Evolutionary conservation across 768 basidiomycete species (phyloP).

Genomic region (Astraeus odoratus): DNA sequence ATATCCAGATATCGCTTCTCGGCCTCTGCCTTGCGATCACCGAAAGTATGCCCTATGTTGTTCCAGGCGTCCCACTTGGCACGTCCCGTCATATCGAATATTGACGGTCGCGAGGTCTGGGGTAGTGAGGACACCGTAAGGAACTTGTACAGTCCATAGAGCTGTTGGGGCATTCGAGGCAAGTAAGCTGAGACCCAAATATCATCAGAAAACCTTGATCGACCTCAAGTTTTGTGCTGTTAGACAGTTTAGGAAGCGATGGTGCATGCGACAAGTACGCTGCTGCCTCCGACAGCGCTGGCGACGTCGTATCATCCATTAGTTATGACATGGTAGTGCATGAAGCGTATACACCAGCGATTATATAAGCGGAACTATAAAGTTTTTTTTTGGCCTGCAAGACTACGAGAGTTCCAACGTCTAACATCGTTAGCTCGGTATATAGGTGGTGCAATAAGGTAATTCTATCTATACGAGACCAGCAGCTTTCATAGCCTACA

Average conservation of each 20-base stretch:
- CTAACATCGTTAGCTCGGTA: neutral
- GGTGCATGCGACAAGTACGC: conserved; percentile 53
- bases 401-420: too few relatives aligned
- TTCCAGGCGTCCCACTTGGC: conserved; percentile 90
- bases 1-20: conserved; percentile 64
- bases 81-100: conserved; percentile 73
- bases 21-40: conserved; percentile 35
- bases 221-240: conserved; percentile 72
- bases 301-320: conserved; percentile 30
- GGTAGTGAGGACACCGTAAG: conserved; percentile 56
- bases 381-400: too few relatives aligned
- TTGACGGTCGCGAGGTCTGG: conserved; percentile 52
- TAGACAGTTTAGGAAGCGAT: conserved; percentile 49
- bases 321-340: neutral
- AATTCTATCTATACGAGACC: conserved; percentile 49
- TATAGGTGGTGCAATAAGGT: conserved; percentile 2
- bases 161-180: conserved; percentile 40
- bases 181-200: conserved; percentile 16
- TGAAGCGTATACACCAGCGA: too few relatives aligned
- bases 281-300: conserved; percentile 52
- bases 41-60: conserved; percentile 42
- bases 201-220: conserved; percentile 13
- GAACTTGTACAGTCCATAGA: conserved; percentile 83
- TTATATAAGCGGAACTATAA: conserved; percentile 30
- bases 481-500: conserved; percentile 72